phyloP scores from a whole-genome alignment of 2,329 filamentous ascomycete genomes.

The Colletotrichum sojae region DNA sequence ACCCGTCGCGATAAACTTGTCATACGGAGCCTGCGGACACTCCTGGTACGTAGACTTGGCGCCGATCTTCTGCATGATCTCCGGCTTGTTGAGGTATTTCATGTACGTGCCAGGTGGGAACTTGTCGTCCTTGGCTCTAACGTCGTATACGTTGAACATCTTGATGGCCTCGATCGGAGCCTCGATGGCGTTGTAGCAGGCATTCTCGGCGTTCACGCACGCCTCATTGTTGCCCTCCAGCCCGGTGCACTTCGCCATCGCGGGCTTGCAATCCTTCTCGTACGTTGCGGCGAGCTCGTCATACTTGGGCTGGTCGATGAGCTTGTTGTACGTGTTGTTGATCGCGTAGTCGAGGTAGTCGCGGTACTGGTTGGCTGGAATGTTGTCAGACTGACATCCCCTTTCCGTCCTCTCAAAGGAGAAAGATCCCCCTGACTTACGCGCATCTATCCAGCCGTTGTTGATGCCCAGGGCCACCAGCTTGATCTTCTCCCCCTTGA shows the following conservation, averaged over 20 bases:
- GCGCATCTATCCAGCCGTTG: constrained; percentile 68
- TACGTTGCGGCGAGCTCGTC: constrained; percentile 37
- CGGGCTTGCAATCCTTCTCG: constrained; percentile 45
- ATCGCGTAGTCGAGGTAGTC: constrained; percentile 59
- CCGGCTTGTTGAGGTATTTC: constrained; percentile 54
- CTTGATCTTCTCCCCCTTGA: constrained; percentile 59
- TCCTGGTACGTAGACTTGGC: constrained; percentile 58
- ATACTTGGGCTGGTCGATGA: constrained; percentile 42
- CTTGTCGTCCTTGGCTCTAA: constrained; percentile 55
- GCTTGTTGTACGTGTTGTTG: constrained; percentile 57
- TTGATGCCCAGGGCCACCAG: constrained; percentile 69
- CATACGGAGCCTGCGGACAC: constrained; percentile 54
- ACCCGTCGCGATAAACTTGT: constrained; percentile 57
- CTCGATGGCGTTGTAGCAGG: constrained; percentile 48
- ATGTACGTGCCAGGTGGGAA: constrained; percentile 58
- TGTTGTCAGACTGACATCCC: not conserved
- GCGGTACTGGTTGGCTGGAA: constrained; percentile 52
- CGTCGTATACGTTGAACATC: constrained; percentile 63
- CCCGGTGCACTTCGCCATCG: constrained; percentile 40
- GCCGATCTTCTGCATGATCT: constrained; percentile 60
- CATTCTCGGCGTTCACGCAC: constrained; percentile 46
- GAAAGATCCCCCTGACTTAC: not conserved
- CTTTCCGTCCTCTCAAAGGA: too few species aligned
- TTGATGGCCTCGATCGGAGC: constrained; percentile 41
- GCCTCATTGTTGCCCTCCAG: constrained; percentile 44